A percentile compares a stretch with the other conserved stretches of the same genome.
Conservation (phyloP, 306 rosid genomes). For the Sophora flavescens region DNA sequence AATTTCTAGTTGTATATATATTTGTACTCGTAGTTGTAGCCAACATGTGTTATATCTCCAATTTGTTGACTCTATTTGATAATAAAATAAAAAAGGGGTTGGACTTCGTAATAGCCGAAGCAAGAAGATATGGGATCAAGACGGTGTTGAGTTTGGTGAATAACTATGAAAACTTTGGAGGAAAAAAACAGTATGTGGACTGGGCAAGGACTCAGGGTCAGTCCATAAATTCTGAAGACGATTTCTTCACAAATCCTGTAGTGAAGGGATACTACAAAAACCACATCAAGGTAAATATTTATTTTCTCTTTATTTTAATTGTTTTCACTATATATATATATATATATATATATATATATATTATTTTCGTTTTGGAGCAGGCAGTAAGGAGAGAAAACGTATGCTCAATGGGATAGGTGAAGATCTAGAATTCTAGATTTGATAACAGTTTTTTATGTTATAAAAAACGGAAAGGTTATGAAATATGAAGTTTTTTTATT, state of each 20-base stretch:
- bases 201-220: slow-evolving; percentile 92
- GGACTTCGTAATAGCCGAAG: slow-evolving; percentile 84
- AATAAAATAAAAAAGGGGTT: slow-evolving; percentile 79
- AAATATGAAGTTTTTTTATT: not conserved
- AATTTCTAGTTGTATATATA: not conserved
- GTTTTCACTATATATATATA: not conserved
- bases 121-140: slow-evolving; percentile 76
- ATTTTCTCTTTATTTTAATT: not conserved
- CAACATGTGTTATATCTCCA: not conserved
- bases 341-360: no score
- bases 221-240: slow-evolving; percentile 74
- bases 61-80: slow-evolving; percentile 19
- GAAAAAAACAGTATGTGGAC: slow-evolving; percentile 89
- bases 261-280: slow-evolving; percentile 82
- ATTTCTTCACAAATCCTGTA: slow-evolving; percentile 75
- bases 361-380: not conserved
- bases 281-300: slow-evolving; percentile 71
- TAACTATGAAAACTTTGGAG: slow-evolving; percentile 78
- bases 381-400: not conserved
- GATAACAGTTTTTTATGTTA: not conserved
- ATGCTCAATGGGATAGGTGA: slow-evolving; percentile 5
- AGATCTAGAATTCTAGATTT: slow-evolving; percentile 1
- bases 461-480: not conserved
- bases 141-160: slow-evolving; percentile 85
- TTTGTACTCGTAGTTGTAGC: not conserved